phyloP scores from a whole-genome alignment of 192 early-diverging fungal genomes.

The Pilaira anomala region DNA sequence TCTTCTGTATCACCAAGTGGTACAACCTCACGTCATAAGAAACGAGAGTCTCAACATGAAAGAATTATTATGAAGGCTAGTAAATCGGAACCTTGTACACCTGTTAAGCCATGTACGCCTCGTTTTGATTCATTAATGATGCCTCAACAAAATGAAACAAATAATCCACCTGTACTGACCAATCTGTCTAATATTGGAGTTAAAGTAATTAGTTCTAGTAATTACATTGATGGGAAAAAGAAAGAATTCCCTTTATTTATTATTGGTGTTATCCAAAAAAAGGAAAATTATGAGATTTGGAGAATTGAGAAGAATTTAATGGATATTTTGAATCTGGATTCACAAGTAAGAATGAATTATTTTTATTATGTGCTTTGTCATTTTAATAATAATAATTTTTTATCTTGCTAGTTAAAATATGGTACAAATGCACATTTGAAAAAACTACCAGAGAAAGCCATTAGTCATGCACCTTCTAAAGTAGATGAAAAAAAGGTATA shows the following conservation, averaged over 20 bases:
- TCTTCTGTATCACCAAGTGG: not conserved
- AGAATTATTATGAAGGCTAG: not conserved
- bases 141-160: too few species aligned
- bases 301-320: slow-evolving; percentile 81
- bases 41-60: not conserved
- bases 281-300: slow-evolving; percentile 57
- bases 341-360: slow-evolving; percentile 46
- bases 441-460: slow-evolving; percentile 77
- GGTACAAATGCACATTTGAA: slow-evolving; percentile 50
- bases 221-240: not conserved
- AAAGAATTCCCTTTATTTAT: slow-evolving; percentile 37
- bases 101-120: too few species aligned
- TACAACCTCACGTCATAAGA: too few species aligned
- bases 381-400: not conserved
- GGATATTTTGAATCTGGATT: slow-evolving; percentile 79
- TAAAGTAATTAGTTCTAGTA: too few species aligned
- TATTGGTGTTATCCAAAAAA: slow-evolving; percentile 42
- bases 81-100: too few species aligned
- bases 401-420: not conserved
- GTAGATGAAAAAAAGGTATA: slow-evolving; percentile 74
- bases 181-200: too few species aligned
- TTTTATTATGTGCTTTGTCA: not conserved
- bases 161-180: too few species aligned
- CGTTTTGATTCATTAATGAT: too few species aligned
- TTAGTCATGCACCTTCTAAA: slow-evolving; percentile 84